phyloP scores from a whole-genome alignment of 1,139 yeast genomes.

The Scheffersomyces quercinus region DNA sequence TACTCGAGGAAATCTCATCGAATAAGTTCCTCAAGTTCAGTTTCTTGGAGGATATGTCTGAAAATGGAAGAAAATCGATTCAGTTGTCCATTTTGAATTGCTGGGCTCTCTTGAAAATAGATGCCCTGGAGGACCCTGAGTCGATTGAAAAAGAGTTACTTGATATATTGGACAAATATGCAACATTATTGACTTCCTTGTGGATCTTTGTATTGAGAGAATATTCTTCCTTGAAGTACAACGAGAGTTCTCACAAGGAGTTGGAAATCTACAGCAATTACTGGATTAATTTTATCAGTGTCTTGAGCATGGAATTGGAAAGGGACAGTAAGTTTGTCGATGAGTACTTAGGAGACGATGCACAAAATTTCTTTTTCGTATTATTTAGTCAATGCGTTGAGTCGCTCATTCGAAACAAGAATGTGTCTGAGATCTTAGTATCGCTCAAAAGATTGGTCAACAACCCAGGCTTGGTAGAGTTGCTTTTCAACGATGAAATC shows the following conservation, averaged over 20 bases:
- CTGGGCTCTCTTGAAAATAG: conserved; percentile 81
- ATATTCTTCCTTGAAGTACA: conserved; percentile 67
- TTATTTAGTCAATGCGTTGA: conserved; percentile 85
- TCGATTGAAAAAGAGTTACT: conserved; percentile 33
- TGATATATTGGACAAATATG: conserved; percentile 58
- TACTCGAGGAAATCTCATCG: conserved; percentile 63
- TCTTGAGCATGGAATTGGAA: conserved; percentile 67
- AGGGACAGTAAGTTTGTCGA: conserved; percentile 45
- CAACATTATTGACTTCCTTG: conserved; percentile 62
- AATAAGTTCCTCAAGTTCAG: conserved; percentile 45
- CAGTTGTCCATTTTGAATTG: conserved; percentile 75
- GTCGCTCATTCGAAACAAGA: conserved; percentile 50
- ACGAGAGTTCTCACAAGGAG: conserved; percentile 48
- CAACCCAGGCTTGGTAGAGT: conserved; percentile 56
- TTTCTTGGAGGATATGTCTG: conserved; percentile 46
- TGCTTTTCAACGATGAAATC: conserved; percentile 66
- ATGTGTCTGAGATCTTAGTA: conserved; percentile 45
- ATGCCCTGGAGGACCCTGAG: conserved; percentile 32
- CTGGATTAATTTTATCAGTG: conserved; percentile 82
- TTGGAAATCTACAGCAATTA: conserved; percentile 59
- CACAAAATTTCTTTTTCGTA: conserved; percentile 75
- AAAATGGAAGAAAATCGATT: conserved; percentile 61
- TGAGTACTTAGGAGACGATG: conserved; percentile 56
- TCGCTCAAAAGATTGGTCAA: conserved; percentile 61
- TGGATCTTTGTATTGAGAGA: conserved; percentile 82